These are phyloP conservation scores for Gossypium stocksii DNA, from an alignment of 345 rosid species.

Conservation along the genomic window DNA sequence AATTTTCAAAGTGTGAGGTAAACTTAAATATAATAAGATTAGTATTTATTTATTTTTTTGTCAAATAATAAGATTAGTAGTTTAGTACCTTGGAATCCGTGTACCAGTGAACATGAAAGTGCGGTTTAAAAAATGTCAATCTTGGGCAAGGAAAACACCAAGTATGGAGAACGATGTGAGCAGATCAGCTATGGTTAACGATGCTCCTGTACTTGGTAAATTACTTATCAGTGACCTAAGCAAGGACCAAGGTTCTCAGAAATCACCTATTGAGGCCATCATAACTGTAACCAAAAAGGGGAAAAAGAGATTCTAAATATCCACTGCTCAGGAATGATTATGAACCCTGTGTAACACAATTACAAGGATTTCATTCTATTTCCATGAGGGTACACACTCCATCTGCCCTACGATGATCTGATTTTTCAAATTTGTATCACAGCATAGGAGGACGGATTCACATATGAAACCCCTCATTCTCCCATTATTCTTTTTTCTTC, in stretches of 20 bases:
- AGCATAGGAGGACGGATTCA: background rate
- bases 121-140: background rate
- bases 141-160: background rate
- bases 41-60: too few relatives aligned
- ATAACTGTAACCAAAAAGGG: background rate
- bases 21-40: too few relatives aligned
- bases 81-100: too few relatives aligned
- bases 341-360: background rate
- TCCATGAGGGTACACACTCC: background rate
- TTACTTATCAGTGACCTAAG: background rate
- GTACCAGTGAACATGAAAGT: too few relatives aligned
- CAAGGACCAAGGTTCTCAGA: background rate
- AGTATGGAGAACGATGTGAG: background rate
- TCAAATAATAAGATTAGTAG: too few relatives aligned
- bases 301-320: background rate
- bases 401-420: background rate
- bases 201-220: background rate
- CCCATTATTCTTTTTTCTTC: constrained; percentile 32
- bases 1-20: too few relatives aligned
- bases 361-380: background rate
- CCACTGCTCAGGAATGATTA: background rate
- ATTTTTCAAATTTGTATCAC: background rate
- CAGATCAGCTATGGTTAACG: background rate
- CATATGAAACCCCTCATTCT: constrained; percentile 1
- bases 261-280: background rate